Base-by-base conservation (phyloP, 2,329 filamentous ascomycete genomes). In the Ascochyta lentis region DNA sequence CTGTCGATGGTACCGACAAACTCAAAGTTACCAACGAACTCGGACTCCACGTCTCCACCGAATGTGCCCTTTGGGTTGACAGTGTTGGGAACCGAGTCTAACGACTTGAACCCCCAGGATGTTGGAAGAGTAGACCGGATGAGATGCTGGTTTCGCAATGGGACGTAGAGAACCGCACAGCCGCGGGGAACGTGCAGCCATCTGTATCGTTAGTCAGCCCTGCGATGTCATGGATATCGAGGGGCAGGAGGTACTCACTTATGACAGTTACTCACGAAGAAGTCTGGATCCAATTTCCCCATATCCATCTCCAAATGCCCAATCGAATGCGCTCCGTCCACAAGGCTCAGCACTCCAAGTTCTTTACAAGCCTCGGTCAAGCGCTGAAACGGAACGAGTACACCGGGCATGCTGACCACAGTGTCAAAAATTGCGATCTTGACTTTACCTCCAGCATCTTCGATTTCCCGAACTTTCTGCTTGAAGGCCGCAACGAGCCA, bases 271-370 rank as follows among this genome's bases (percentile, higher is more conserved):
- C 83, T 89, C 13, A 94, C 84, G 69, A 96, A 91, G 77, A 96
- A 97, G 74, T 97, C 93, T 0, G 92, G 88, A 59, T 92, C 84
- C 3, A 92, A 77, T 4, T 77, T 73, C 0, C 71, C 61, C 13
- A 97, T 76, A 73, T 96, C 85, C 7, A 97, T 74, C 1, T 83
- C 80, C 7, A 96, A 82, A 75, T 95, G 89, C 2, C 94, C 94
- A 23, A 96, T 78, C 1, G 89, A 89, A 75, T 98, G 94, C 0
- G 94, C 94, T 15, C 86, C 93, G 71, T 98, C 94, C 34, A 97
- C 80, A 19, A 91, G 79, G 65, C 89, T 92, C 49, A 94, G 70
- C 3, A 97, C 78, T 0, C 84, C 85, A 23, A 88, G 79, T 53
- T 88, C 83, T 40, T 81, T 83, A 72, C 92, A 96, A 0, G 84